Base-by-base conservation (phyloP, 306 rosid genomes). In the Crotalaria pallida region DNA sequence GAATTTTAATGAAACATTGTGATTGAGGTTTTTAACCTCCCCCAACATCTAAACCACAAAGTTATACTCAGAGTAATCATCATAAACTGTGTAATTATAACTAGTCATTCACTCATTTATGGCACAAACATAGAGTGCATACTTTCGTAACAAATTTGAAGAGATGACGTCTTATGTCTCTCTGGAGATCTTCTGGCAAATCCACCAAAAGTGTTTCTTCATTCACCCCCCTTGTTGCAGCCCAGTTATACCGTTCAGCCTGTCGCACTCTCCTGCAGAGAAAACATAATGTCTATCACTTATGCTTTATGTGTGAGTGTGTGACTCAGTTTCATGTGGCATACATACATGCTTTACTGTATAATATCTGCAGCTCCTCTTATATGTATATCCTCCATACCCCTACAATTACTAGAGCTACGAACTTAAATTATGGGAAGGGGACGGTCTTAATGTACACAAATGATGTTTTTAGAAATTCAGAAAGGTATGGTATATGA, bases 201-300 rank as follows among this genome's bases (percentile, higher is more conserved):
- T 82, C 83, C 79, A 82, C 93, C 43, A 92, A 65, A 80, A 88
- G 89, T 19, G 29, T 65, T 79, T 86, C 92, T 56, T 92, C 98
- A 80, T 88, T 81, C 59, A 88, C 98, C 0, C 98, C 98, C 73
- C 96, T 90, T 59, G 96, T 90, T 44, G 98, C 95, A 62, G 93
- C 96, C 96, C 96, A 92, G 23, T 22, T 82, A 66, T 83, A 92
- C 52, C 96, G 83, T 73, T 92, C 98, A 38, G 96, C 93, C 45
- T 79, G 82, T 1, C 82, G 80, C 29, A 92, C 93, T 81, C 73
- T 84, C 96, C 98, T 92, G 63, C 77, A 68, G n/a, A 63, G 17
- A 21, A 72, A 34, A 48, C 36, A 72, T 34, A 53, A 10, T 45
- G 27, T 71, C 18, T 26, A 44, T 57, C 29, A 78, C 48, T 56